A percentile compares a stretch with the other conserved stretches of the same genome.
Evolutionary conservation across 495 filamentous ascomycete genomes (phyloP).

Genomic region (Aspergillus homomorphus): DNA sequence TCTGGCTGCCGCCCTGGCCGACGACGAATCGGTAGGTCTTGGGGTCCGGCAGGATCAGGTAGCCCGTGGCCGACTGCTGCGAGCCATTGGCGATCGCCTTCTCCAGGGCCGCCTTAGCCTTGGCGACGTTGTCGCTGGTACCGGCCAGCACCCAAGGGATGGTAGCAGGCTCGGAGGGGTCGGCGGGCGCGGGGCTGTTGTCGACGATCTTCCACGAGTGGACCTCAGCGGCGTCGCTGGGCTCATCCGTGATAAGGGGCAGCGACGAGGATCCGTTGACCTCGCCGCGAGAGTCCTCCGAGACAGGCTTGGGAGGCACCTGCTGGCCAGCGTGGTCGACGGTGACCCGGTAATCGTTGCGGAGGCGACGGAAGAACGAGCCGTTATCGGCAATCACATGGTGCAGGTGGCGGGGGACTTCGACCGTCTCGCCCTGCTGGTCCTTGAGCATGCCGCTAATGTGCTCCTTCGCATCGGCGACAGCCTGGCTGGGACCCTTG

Average conservation of each 20-base stretch:
- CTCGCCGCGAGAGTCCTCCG: conserved; percentile 35
- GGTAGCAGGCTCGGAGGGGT: conserved; percentile 56
- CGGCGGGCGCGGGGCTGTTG: conserved; percentile 36
- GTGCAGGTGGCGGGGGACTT: conserved; percentile 76
- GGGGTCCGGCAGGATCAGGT: conserved; percentile 86
- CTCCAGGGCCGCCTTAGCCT: conserved; percentile 69
- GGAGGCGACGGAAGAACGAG: conserved; percentile 82
- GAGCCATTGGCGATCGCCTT: conserved; percentile 68
- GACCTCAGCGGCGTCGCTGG: conserved; percentile 52
- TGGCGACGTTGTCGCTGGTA: conserved; percentile 66
- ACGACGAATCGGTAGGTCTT: conserved; percentile 86
- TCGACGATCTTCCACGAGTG: conserved; percentile 82
- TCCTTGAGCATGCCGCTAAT: conserved; percentile 78
- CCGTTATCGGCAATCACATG: conserved; percentile 85
- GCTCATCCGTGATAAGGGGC: conserved; percentile 88
- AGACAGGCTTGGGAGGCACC: conserved; percentile 61
- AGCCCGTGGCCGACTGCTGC: conserved; percentile 72
- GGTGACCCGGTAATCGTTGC: conserved; percentile 76
- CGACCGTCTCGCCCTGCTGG: conserved; percentile 79
- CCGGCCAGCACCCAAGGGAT: conserved; percentile 93
- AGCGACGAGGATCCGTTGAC: conserved; percentile 54
- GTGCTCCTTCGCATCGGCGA: conserved; percentile 81
- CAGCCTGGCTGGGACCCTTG: conserved; percentile 68
- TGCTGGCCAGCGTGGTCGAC: conserved; percentile 84
- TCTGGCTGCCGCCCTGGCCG: conserved; percentile 81